Evolutionary conservation across 2,329 filamentous ascomycete species (phyloP).

Genomic region (Phaeosphaeria sp.): DNA sequence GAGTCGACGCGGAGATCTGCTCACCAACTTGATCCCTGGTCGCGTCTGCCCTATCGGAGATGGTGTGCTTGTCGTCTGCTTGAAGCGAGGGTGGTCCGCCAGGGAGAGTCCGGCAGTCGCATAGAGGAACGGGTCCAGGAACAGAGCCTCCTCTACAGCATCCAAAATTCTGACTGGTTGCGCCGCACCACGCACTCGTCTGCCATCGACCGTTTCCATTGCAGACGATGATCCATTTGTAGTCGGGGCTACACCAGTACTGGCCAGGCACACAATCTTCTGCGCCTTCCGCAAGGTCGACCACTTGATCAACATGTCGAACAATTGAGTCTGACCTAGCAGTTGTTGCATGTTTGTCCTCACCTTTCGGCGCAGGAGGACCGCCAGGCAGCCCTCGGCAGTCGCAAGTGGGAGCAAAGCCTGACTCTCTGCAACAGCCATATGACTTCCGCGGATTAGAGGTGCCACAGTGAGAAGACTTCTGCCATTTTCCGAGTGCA

Average conservation of each 20-base stretch:
- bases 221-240: background rate
- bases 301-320: background rate
- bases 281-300: background rate
- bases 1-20: background rate
- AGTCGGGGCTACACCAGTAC: background rate
- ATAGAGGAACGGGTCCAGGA: background rate
- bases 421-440: background rate
- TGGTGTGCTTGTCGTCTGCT: too few species aligned
- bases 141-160: background rate
- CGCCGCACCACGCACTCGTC: slow-evolving; percentile 3
- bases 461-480: slow-evolving; percentile 1
- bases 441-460: background rate
- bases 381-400: background rate
- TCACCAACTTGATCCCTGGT: background rate
- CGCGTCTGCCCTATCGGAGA: too few species aligned
- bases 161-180: background rate
- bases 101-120: background rate
- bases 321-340: background rate
- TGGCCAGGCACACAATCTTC: background rate
- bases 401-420: background rate
- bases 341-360: background rate
- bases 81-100: background rate
- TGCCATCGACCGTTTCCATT: background rate
- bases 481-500: background rate
- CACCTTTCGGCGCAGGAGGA: background rate